Conservation (phyloP, 371 early-diverging fungal genomes). For the Gilbertella persicaria region DNA sequence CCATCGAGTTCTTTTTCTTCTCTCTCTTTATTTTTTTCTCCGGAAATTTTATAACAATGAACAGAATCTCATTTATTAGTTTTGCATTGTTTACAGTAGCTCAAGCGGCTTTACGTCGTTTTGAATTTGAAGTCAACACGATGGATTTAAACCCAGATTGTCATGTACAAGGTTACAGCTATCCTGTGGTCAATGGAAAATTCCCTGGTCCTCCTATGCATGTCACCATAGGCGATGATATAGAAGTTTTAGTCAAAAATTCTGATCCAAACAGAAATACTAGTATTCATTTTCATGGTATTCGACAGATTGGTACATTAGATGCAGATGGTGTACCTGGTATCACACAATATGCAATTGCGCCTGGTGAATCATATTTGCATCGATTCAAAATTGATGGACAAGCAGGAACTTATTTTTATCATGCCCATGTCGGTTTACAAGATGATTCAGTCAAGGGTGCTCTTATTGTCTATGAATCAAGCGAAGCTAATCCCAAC, state of each 20-base stretch:
- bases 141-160: conserved; percentile 39
- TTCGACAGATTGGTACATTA: conserved; percentile 35
- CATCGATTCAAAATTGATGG: conserved; percentile 34
- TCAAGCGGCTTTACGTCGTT: conserved; percentile 12
- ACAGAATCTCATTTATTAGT: background rate
- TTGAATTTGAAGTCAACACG: conserved; percentile 15
- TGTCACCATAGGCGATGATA: conserved; percentile 38
- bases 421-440: conserved; percentile 47
- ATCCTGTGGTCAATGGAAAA: conserved; percentile 45
- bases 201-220: conserved; percentile 53
- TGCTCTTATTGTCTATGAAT: conserved; percentile 48
- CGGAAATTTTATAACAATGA: background rate
- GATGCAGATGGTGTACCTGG: conserved; percentile 49
- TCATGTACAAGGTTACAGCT: background rate
- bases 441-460: conserved; percentile 42
- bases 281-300: conserved; percentile 48
- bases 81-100: background rate
- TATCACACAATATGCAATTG: conserved; percentile 41
- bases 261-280: conserved; percentile 3
- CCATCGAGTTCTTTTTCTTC: background rate
- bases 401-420: conserved; percentile 50
- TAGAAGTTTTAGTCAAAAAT: conserved; percentile 47
- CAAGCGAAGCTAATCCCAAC: conserved; percentile 27
- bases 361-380: conserved; percentile 27
- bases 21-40: background rate